Conservation (phyloP, 106 monocot genomes). For the Narthecium ossifragum region DNA sequence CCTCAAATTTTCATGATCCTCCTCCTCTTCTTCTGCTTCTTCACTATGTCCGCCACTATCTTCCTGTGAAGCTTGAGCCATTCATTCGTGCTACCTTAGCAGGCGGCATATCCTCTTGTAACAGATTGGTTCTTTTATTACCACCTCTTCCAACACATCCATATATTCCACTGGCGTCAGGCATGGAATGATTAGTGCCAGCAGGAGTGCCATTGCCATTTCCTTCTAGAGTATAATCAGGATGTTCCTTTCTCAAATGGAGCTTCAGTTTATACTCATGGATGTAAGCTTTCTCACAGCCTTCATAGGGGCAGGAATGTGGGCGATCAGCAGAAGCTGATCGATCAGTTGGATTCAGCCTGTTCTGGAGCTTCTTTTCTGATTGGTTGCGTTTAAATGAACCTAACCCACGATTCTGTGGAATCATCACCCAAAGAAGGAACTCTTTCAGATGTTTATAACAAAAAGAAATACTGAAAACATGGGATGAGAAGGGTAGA, state of each 20-base stretch:
- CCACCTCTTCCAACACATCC: conserved; percentile 13
- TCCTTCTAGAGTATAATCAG: conserved; percentile 28
- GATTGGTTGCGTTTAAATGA: conserved; percentile 16
- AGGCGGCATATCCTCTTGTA: conserved; percentile 25
- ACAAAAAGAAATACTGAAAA: background rate
- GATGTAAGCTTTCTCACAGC: conserved; percentile 69
- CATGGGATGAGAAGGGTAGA: too few species aligned
- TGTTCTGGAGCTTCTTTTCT: conserved; percentile 23
- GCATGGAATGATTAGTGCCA: conserved; percentile 11
- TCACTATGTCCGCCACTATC: too few species aligned
- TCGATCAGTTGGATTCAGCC: conserved; percentile 28
- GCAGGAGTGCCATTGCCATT: conserved; percentile 13
- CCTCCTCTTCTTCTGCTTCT: too few species aligned
- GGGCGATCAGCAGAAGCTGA: conserved; percentile 49
- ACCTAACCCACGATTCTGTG: conserved; percentile 14
- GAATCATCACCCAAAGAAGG: background rate
- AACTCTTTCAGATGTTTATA: background rate
- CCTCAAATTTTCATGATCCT: too few species aligned
- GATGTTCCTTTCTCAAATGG: conserved; percentile 58
- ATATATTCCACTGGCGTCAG: conserved; percentile 27
- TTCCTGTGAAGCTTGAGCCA: background rate
- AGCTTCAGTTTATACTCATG: conserved; percentile 85
- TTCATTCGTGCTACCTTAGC: conserved; percentile 19
- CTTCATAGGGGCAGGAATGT: conserved; percentile 61
- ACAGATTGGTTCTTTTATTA: conserved; percentile 15